Base-by-base conservation (phyloP, 176 grass and related monocot genomes). In the Triticum dicoccoides region DNA sequence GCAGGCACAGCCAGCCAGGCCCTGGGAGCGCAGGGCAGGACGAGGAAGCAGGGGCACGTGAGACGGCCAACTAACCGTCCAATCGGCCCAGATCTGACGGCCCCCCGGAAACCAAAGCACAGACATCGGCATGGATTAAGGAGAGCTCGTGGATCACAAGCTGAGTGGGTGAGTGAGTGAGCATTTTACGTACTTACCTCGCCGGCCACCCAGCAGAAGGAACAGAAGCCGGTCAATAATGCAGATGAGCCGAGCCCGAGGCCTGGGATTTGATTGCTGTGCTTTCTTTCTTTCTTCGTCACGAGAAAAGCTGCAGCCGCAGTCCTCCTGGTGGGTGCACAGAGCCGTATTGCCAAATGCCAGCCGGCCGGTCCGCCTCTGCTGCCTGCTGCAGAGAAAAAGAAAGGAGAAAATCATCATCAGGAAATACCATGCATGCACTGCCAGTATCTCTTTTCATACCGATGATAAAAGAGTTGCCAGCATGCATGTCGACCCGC, bases 31-130 rank as follows among this genome's bases (percentile, higher is more conserved):
- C 38, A 41, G 27, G 3, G 8, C 65, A 67, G 80, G 17, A 52
- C 41, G 66, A 68, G 76, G 80, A 11, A 33, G 59, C 89, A 87
- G 85, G 25, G 81, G 69, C 89, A 91, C 85, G 86, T 91, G 89
- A 88, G 85, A 45, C 42, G 69, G 13, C 34, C 2, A 81, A 85
- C 76, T 59, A 69, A 87, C 83, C 78, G 82, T 81, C 76, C 81
- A 87, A 69, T 91, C 85, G 51, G 51, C 68, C 39, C 45, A 83
- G 76, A 91, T 87, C 80, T 87, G 85, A 84, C 80, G 66, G 80
- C 44, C 58, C 76, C 75, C 80, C 89, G 80, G 85, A 80, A 38
- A 91, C 82, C 80, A 76, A 80, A 49, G 62, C 83, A 51, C 18
- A 21, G 78, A 33, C 3, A 47, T 13, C 47, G 47, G 29, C 25